These are phyloP conservation scores for Daldinia bambusicola DNA, from an alignment of 495 filamentous ascomycete genomes.

Conservation along the genomic window DNA sequence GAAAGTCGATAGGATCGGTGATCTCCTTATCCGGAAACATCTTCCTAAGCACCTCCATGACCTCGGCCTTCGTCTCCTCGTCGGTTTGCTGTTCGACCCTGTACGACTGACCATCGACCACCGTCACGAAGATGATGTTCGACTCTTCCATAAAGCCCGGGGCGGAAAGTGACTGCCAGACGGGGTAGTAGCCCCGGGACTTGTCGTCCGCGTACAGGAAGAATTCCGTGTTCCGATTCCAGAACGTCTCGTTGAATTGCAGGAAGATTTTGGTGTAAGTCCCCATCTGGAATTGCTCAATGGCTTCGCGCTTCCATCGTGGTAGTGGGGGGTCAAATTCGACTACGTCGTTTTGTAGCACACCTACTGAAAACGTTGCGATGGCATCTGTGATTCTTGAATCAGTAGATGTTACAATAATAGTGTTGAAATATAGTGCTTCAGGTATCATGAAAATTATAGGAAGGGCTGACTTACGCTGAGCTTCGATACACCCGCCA, in stretches of 20 bases:
- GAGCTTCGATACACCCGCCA: constrained; percentile 69
- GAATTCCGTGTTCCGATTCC: constrained; percentile 73
- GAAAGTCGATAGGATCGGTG: constrained; percentile 74
- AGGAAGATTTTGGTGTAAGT: constrained; percentile 85
- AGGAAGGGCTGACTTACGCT: constrained; percentile 51
- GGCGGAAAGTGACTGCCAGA: constrained; percentile 73
- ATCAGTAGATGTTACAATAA: constrained; percentile 2
- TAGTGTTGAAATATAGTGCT: not conserved
- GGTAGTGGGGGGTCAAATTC: constrained; percentile 70
- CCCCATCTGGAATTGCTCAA: constrained; percentile 75
- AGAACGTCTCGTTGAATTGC: constrained; percentile 77
- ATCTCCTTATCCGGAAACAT: constrained; percentile 73
- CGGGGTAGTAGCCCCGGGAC: constrained; percentile 73
- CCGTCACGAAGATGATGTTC: constrained; percentile 77
- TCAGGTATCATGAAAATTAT: not conserved
- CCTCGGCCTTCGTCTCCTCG: constrained; percentile 67
- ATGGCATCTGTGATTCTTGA: constrained; percentile 46
- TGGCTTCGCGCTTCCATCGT: constrained; percentile 72
- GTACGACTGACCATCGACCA: constrained; percentile 69
- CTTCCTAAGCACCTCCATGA: constrained; percentile 67
- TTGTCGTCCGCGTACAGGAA: constrained; percentile 74
- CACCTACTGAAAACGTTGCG: constrained; percentile 63
- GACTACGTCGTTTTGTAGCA: constrained; percentile 72
- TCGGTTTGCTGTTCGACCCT: constrained; percentile 71
- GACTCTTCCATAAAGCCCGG: constrained; percentile 70